phyloP scores from a whole-genome alignment of 2,329 filamentous ascomycete genomes.

The Ascochyta viciae-villosae region DNA sequence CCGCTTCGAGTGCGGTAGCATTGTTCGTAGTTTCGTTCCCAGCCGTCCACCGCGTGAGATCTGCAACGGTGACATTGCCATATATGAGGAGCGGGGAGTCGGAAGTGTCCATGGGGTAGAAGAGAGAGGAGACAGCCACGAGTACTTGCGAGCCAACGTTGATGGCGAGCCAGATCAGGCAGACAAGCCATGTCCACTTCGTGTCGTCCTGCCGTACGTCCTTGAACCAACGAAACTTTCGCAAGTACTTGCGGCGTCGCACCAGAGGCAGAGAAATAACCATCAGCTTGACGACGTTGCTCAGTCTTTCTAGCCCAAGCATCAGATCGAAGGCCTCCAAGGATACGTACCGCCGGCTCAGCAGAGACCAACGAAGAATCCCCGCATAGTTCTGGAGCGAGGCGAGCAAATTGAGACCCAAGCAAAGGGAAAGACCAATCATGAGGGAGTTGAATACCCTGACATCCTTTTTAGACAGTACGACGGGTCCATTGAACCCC shows the following conservation, averaged over 20 bases:
- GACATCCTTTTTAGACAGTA: constrained; percentile 38
- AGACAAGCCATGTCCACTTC: constrained; percentile 44
- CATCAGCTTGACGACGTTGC: constrained; percentile 45
- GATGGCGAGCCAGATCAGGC: constrained; percentile 40
- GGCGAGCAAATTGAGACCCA: constrained; percentile 45
- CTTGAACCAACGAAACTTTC: constrained; percentile 37
- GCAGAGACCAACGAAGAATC: constrained; percentile 45
- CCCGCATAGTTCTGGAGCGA: constrained; percentile 45
- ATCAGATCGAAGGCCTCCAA: constrained; percentile 47
- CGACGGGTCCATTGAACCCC: constrained; percentile 30
- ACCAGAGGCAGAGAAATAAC: constrained; percentile 42
- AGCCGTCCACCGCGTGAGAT: constrained; percentile 34
- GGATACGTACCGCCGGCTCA: constrained; percentile 41
- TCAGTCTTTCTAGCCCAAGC: constrained; percentile 38
- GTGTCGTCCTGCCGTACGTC: constrained; percentile 42
- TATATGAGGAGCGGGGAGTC: constrained; percentile 33
- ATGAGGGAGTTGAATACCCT: constrained; percentile 45
- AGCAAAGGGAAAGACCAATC: constrained; percentile 42
- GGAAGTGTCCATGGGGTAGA: constrained; percentile 45
- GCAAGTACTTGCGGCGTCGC: constrained; percentile 31
- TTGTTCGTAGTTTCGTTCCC: not conserved
- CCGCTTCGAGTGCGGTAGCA: constrained; percentile 29
- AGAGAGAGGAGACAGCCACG: constrained; percentile 42
- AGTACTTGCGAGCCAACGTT: constrained; percentile 46
- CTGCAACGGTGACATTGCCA: constrained; percentile 38